A percentile compares a stretch with the other conserved stretches of the same genome.
phyloP scores from a whole-genome alignment of 2,329 filamentous ascomycete species.

The Trichophyton equinum region DNA sequence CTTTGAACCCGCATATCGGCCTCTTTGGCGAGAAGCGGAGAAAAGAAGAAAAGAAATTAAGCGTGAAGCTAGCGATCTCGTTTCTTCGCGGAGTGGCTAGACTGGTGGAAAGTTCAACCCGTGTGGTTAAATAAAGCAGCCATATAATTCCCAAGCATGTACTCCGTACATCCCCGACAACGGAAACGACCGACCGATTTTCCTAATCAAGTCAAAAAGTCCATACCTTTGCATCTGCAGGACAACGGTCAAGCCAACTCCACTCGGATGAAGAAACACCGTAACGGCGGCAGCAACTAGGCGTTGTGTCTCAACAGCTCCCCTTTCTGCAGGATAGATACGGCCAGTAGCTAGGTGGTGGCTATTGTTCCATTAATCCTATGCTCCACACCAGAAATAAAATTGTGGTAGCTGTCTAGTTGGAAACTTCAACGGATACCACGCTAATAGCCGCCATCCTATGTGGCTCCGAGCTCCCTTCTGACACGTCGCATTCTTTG shows the following conservation, averaged over 20 bases:
- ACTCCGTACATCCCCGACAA: conserved; percentile 1
- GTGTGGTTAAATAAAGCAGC: background rate
- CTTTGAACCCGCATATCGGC: background rate
- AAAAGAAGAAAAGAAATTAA: background rate
- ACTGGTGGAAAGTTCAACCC: background rate
- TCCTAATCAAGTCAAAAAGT: conserved; percentile 25
- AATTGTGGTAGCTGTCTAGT: background rate
- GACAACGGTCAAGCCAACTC: background rate
- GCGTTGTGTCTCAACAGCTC: background rate
- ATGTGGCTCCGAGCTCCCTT: background rate
- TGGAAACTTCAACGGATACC: background rate
- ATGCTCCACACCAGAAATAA: background rate
- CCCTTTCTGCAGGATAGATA: background rate
- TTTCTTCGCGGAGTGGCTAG: background rate
- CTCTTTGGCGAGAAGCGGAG: background rate
- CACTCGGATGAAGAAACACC: background rate
- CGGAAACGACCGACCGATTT: conserved; percentile 8
- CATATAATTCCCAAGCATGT: background rate
- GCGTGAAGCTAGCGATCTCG: background rate
- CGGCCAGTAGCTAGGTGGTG: background rate
- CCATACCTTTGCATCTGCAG: conserved; percentile 12
- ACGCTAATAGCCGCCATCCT: background rate
- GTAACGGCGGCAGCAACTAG: background rate
- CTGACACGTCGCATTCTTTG: background rate
- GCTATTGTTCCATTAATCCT: background rate